Base-by-base conservation (phyloP, 208 protist species). In the Acanthamoeba rhysodes region DNA sequence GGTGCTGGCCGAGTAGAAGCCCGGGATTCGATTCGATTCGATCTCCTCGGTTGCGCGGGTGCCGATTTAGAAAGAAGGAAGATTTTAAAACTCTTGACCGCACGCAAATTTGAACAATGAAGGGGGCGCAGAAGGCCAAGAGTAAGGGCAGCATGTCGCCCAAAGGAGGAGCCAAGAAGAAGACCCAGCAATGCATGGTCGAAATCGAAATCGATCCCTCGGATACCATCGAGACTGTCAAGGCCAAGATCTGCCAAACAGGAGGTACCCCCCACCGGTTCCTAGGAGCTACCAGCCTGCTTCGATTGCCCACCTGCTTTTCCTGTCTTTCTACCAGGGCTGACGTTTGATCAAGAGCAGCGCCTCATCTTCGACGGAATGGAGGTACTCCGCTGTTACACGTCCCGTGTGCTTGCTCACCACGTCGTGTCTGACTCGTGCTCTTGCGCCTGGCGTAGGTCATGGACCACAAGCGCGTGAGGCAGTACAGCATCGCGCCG, bases 191-290 rank as follows among this genome's bases (percentile, higher is more conserved):
- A 37, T 74, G 66, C 78, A 87, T 59, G 78, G 78, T 87, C 27
- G 78, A 87, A 55, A 87, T 87, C 50, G 78, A 87, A 50, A 34
- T 87, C 32, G 41, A 87, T 87, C 78, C 78, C 78, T 62, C 78
- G 22, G 78, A 87, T 29, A 87, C 78, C 16, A 87, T 87, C 50
- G 78, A 87, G 32, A 87, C 50, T 4, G 48, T 87, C 8, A 87
- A 87, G 78, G 78, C 78, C n/a, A 87, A 87, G 50, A 87, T 87
- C 50, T 87, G 78, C 27, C 48, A 87, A 55, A 87, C 48, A 14
- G 48, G 50, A 87, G 78, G 78, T 66, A 48, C 2, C 66, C 66
- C 66, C 4, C 29, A 4, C 66, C 29, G 9, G 37, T 41, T 41
- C 37, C 37, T 1, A 1, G 1, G 37, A 37, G 10, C 22, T n/a